phyloP scores from a whole-genome alignment of 495 filamentous ascomycete species.

The Penicillium samsonianum region DNA sequence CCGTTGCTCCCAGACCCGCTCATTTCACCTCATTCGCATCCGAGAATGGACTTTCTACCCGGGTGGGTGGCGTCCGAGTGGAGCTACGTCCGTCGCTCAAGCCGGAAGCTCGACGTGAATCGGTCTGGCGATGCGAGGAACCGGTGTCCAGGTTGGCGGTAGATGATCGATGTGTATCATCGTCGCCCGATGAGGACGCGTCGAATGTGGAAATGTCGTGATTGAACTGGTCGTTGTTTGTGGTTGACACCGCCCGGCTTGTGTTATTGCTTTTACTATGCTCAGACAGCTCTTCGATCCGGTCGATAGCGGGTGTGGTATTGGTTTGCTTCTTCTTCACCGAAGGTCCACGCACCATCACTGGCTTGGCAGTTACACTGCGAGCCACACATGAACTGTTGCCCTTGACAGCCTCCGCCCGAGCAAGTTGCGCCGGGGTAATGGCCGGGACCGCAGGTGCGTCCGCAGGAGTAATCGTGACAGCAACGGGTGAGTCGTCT shows the following conservation, averaged over 20 bases:
- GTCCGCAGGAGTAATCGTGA: constrained; percentile 40
- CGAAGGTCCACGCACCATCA: constrained; percentile 43
- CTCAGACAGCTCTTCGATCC: constrained; percentile 30
- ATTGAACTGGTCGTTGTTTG: constrained; percentile 21
- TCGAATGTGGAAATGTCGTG: constrained; percentile 39
- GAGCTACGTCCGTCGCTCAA: constrained; percentile 26
- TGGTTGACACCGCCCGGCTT: constrained; percentile 11
- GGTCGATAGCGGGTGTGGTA: constrained; percentile 17
- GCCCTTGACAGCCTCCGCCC: constrained; percentile 40
- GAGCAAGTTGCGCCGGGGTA: constrained; percentile 49
- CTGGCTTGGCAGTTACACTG: constrained; percentile 45
- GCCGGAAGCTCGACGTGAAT: constrained; percentile 21
- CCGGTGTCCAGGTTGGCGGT: constrained; percentile 45
- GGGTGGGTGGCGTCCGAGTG: constrained; percentile 30
- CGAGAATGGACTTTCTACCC: constrained; percentile 48
- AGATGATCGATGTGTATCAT: constrained; percentile 22
- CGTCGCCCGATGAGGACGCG: constrained; percentile 41
- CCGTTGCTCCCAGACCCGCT: constrained; percentile 9
- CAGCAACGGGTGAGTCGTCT: constrained; percentile 12
- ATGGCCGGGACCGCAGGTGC: constrained; percentile 55
- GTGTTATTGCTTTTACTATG: constrained; percentile 12
- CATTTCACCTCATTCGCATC: constrained; percentile 62
- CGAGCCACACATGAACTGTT: constrained; percentile 50
- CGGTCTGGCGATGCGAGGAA: constrained; percentile 58
- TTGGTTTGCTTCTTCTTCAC: constrained; percentile 37